These are phyloP conservation scores for Chalciporus sphaerocephalus DNA, from an alignment of 768 basidiomycete species.

Conservation along the genomic window DNA sequence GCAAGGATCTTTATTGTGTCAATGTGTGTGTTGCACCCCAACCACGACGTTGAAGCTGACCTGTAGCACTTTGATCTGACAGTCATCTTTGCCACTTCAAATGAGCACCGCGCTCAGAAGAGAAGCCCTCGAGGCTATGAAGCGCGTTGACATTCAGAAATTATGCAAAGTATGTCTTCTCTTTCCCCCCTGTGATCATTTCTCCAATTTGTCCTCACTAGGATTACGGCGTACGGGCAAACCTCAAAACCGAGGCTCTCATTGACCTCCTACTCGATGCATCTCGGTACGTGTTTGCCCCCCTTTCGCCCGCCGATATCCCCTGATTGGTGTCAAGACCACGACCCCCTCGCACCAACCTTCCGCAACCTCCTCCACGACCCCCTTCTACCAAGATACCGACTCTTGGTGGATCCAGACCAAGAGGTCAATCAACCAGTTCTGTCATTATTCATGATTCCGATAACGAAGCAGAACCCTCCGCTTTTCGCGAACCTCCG, in stretches of 20 bases:
- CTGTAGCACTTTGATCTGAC: constrained; percentile 11
- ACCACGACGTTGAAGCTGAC: constrained; percentile 33
- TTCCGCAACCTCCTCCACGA: constrained; percentile 21
- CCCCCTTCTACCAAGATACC: constrained; percentile 33
- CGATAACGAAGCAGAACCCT: constrained; percentile 40
- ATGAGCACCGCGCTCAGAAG: constrained; percentile 44
- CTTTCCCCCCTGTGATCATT: constrained; percentile 11
- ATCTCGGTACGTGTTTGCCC: constrained; percentile 34
- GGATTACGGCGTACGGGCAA: constrained; percentile 80
- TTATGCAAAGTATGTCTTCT: constrained; percentile 50
- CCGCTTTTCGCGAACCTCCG: constrained; percentile 20
- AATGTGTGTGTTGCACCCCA: constrained; percentile 44
- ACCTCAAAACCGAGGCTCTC: constrained; percentile 74
- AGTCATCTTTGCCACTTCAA: constrained; percentile 2
- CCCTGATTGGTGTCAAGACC: constrained; percentile 33
- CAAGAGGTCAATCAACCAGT: constrained; percentile 30
- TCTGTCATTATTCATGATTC: constrained; percentile 39
- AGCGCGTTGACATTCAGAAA: constrained; percentile 51
- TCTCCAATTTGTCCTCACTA: constrained; percentile 30
- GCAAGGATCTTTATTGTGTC: constrained; percentile 30
- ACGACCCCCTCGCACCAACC: constrained; percentile 18
- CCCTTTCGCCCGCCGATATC: constrained; percentile 33
- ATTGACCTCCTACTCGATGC: constrained; percentile 69
- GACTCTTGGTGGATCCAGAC: constrained; percentile 24
- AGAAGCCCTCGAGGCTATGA: constrained; percentile 50